phyloP scores from a whole-genome alignment of 306 rosid species.

The Castanea mollissima region DNA sequence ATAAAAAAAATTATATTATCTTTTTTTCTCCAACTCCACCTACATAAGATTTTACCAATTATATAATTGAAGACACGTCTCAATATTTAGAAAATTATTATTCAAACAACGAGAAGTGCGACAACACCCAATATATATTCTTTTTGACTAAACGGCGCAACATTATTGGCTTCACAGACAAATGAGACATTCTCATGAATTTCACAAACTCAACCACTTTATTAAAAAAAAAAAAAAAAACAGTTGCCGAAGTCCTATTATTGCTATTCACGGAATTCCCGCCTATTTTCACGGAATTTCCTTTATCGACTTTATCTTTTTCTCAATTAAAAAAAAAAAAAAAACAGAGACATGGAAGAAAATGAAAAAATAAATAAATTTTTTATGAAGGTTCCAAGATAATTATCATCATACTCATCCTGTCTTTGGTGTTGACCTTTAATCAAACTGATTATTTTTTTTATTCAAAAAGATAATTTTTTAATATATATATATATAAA shows the following conservation, averaged over 20 bases:
- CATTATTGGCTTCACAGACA: too few species aligned
- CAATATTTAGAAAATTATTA: too few species aligned
- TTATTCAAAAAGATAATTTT: neutral
- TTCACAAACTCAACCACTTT: neutral
- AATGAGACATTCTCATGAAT: too few species aligned
- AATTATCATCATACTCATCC: neutral
- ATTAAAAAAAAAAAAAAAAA: neutral
- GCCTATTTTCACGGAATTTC: conserved; percentile 27
- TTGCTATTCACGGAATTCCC: conserved; percentile 41
- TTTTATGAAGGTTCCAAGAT: neutral
- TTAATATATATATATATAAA: neutral
- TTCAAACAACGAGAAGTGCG: too few species aligned
- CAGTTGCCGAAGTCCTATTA: conserved; percentile 25
- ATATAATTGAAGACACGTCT: too few species aligned
- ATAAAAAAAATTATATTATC: too few species aligned
- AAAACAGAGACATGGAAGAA: neutral
- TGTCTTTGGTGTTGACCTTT: neutral
- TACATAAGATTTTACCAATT: too few species aligned
- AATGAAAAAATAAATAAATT: neutral
- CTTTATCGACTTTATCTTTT: neutral
- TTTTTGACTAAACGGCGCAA: too few species aligned
- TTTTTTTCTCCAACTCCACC: too few species aligned
- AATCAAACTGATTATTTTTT: neutral
- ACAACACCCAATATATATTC: too few species aligned
- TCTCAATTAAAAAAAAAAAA: too few species aligned